Conservation (phyloP, 2,329 filamentous ascomycete genomes). For the Pseudocercospora fijiensis region DNA sequence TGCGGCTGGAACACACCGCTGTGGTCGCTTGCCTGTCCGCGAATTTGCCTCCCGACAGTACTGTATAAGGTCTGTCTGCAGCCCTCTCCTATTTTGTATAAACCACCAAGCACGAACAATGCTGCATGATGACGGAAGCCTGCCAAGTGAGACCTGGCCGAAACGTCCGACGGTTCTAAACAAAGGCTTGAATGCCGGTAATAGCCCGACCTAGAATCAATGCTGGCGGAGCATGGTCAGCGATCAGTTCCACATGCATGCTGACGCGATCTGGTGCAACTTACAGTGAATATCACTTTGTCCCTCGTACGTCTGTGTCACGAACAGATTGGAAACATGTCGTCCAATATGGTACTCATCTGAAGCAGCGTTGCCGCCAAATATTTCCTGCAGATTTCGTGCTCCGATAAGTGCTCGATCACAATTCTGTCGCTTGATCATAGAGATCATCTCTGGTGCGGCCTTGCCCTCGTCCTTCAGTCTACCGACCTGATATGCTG, state of each 20-base stretch:
- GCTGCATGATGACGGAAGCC: slow-evolving; percentile 6
- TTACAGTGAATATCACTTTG: slow-evolving; percentile 96
- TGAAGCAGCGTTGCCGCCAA: slow-evolving; percentile 96
- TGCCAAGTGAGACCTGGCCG: slow-evolving; percentile 1
- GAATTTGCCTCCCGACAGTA: background rate
- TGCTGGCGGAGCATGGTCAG: slow-evolving; percentile 37
- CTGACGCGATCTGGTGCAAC: slow-evolving; percentile 40
- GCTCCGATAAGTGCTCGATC: slow-evolving; percentile 81
- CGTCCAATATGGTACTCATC: slow-evolving; percentile 95
- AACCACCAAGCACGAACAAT: background rate
- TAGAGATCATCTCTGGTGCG: slow-evolving; percentile 90
- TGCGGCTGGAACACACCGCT: background rate
- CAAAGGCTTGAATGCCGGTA: slow-evolving; percentile 73
- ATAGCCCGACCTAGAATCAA: slow-evolving; percentile 54
- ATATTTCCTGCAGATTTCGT: slow-evolving; percentile 85
- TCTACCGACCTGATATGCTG: slow-evolving; percentile 83
- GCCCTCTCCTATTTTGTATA: background rate
- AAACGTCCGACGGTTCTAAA: slow-evolving; percentile 26
- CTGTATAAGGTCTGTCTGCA: background rate
- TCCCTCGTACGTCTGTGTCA: slow-evolving; percentile 96
- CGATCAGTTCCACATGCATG: slow-evolving; percentile 3
- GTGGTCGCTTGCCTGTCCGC: background rate
- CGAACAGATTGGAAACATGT: slow-evolving; percentile 93
- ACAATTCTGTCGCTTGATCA: slow-evolving; percentile 98
- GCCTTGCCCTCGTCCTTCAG: slow-evolving; percentile 88